These are phyloP conservation scores for Smallanthus sonchifolius DNA, from an alignment of 129 eudicot genomes.

Conservation along the genomic window DNA sequence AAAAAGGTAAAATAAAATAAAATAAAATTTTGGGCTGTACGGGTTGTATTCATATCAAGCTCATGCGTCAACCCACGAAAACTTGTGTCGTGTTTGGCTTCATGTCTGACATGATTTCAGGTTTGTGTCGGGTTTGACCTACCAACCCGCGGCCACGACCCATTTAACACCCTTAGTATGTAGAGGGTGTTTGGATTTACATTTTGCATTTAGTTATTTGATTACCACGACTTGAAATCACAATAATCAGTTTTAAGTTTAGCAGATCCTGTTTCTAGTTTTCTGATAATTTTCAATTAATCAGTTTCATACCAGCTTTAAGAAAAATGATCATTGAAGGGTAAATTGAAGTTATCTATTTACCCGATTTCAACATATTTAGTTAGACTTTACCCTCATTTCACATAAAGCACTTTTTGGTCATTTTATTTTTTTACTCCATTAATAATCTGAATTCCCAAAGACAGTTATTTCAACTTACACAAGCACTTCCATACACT, in stretches of 20 bases:
- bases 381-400: background rate
- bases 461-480: background rate
- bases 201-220: background rate
- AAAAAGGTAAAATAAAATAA: background rate
- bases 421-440: background rate
- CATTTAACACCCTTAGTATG: background rate
- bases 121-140: background rate
- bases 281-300: too few species aligned
- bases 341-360: background rate
- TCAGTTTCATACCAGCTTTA: background rate
- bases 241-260: background rate
- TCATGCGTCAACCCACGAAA: background rate
- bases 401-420: background rate
- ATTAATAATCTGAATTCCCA: background rate
- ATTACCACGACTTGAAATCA: background rate
- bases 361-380: background rate
- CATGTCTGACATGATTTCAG: background rate
- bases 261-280: background rate
- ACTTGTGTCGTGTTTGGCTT: background rate
- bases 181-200: background rate
- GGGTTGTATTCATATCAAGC: too few species aligned
- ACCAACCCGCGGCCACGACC: background rate
- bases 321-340: background rate
- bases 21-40: too few species aligned
- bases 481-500: background rate